These are phyloP conservation scores for Suillus weaverae DNA, from an alignment of 768 basidiomycete genomes.

Conservation along the genomic window DNA sequence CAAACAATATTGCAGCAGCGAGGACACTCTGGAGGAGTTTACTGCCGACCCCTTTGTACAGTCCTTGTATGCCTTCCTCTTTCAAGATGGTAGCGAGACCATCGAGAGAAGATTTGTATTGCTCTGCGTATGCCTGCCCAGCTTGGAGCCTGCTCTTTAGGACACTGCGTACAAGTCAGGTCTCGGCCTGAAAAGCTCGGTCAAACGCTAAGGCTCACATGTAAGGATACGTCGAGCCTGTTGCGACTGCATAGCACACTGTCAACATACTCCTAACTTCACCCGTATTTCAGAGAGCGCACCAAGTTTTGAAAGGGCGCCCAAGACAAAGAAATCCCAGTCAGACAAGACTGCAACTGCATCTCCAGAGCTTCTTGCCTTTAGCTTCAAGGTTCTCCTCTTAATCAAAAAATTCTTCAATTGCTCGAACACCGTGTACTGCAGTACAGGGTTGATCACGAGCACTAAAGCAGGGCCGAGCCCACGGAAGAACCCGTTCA, in stretches of 20 bases:
- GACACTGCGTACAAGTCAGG: conserved; percentile 39
- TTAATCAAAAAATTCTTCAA: conserved; percentile 81
- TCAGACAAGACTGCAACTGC: conserved; percentile 63
- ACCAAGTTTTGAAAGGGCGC: conserved; percentile 91
- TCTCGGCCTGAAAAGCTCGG: not conserved
- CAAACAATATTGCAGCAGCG: conserved; percentile 92
- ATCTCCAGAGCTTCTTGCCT: conserved; percentile 43
- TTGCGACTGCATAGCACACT: conserved; percentile 40
- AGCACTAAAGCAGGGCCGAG: conserved; percentile 91
- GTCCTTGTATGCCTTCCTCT: conserved; percentile 77
- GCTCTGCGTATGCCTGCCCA: conserved; percentile 62
- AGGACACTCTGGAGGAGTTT: conserved; percentile 92
- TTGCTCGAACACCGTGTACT: conserved; percentile 94
- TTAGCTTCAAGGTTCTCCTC: conserved; percentile 55
- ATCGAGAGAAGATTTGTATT: conserved; percentile 74
- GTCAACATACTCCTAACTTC: conserved; percentile 1
- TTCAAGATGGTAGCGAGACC: conserved; percentile 77
- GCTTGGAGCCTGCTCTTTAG: conserved; percentile 81
- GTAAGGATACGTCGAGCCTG: conserved; percentile 69
- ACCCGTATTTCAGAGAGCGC: conserved; percentile 16
- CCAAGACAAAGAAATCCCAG: conserved; percentile 92
- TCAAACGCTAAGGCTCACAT: conserved; percentile 44
- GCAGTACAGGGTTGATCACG: conserved; percentile 92
- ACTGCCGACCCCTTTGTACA: conserved; percentile 84
- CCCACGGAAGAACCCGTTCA: conserved; percentile 86